These are phyloP conservation scores for Chaetothyriales sp. DNA, from an alignment of 2,329 filamentous ascomycete species.

Conservation along the genomic window DNA sequence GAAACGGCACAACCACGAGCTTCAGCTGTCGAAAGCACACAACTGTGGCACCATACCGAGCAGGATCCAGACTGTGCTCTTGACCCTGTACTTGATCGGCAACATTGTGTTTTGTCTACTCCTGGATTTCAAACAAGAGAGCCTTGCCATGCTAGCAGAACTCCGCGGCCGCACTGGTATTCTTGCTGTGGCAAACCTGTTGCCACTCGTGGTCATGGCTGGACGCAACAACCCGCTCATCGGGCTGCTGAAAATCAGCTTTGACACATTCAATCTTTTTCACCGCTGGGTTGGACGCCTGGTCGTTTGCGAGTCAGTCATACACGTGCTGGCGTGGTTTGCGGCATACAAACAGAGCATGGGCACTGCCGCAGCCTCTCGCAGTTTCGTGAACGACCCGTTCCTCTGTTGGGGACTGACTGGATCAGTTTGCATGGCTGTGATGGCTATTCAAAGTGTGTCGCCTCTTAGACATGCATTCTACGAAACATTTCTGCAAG, in stretches of 20 bases:
- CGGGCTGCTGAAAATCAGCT: conserved; percentile 64
- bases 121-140: conserved; percentile 29
- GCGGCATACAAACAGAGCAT: conserved; percentile 54
- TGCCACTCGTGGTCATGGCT: conserved; percentile 77
- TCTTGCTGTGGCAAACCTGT: conserved; percentile 75
- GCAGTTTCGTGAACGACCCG: conserved; percentile 22
- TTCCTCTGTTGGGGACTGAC: conserved; percentile 34
- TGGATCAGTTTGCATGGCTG: conserved; percentile 26
- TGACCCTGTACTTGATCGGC: conserved; percentile 51
- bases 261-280: conserved; percentile 88
- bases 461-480: conserved; percentile 32
- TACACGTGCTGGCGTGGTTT: conserved; percentile 63
- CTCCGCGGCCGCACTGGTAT: conserved; percentile 74
- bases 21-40: conserved; percentile 51
- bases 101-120: conserved; percentile 59
- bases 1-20: conserved; percentile 62
- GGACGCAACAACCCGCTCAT: conserved; percentile 91
- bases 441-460: conserved; percentile 29
- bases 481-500: conserved; percentile 33
- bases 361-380: conserved; percentile 37
- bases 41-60: conserved; percentile 65
- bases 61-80: conserved; percentile 57
- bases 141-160: conserved; percentile 54
- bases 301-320: conserved; percentile 52
- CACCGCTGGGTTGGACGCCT: conserved; percentile 73